Evolutionary conservation across 169 alveolate species (phyloP).

Genomic region (Eimeria falciformis): DNA sequence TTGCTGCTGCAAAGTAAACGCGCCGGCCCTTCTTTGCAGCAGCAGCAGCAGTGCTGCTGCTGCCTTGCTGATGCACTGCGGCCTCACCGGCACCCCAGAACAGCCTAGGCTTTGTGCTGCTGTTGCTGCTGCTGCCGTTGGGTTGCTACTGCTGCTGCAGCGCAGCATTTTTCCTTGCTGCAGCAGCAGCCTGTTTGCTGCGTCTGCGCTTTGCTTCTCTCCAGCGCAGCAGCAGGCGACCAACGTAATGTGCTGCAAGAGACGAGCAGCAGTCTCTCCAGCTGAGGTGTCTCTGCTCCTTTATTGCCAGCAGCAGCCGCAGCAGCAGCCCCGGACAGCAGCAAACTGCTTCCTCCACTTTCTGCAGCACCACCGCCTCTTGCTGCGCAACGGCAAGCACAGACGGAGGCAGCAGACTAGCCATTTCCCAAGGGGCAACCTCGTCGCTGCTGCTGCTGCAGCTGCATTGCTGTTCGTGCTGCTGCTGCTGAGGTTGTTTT

Average conservation of each 20-base stretch:
- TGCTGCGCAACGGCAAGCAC: background rate
- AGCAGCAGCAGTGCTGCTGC: slow-evolving; percentile 15
- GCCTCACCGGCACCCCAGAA: background rate
- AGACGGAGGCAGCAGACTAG: background rate
- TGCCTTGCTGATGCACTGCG: background rate
- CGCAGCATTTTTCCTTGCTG: background rate
- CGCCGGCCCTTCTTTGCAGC: slow-evolving; percentile 2
- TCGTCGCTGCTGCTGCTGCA: slow-evolving; percentile 58
- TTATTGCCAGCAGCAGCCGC: slow-evolving; percentile 26
- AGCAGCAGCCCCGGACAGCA: background rate
- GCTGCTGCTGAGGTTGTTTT: background rate
- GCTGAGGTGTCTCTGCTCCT: slow-evolving; percentile 6
- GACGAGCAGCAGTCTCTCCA: slow-evolving; percentile 23
- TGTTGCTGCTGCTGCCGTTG: background rate
- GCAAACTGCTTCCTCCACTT: background rate
- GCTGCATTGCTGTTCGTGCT: background rate
- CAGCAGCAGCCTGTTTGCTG: slow-evolving; percentile 12
- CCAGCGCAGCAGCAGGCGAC: slow-evolving; percentile 19
- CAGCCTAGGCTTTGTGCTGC: background rate
- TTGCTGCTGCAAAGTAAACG: background rate
- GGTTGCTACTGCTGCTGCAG: background rate
- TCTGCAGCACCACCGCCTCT: background rate
- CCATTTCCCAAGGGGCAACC: background rate
- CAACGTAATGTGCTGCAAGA: slow-evolving; percentile 1
- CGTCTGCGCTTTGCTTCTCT: background rate